Conservation (phyloP, 2,329 filamentous ascomycete species). For the Colletotrichum sp. region DNA sequence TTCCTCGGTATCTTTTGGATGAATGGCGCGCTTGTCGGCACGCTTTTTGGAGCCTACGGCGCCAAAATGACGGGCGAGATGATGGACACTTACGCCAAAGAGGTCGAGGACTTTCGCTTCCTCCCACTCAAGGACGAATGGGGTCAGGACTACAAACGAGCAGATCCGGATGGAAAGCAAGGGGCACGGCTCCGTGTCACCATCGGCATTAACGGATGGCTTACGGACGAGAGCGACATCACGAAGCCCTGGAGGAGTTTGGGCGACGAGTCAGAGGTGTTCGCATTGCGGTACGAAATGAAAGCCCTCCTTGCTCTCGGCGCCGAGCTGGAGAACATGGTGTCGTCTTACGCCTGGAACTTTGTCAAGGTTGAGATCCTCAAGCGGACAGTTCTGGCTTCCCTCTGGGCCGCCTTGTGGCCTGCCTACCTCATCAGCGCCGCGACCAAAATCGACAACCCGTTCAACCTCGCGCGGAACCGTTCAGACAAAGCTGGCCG, state of each 20-base stretch:
- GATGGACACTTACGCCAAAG: constrained; percentile 85
- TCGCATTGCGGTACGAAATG: constrained; percentile 85
- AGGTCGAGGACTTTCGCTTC: constrained; percentile 84
- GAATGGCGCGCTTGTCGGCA: constrained; percentile 83
- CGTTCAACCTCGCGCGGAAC: constrained; percentile 77
- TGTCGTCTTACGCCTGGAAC: constrained; percentile 77
- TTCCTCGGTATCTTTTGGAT: constrained; percentile 88
- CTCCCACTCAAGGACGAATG: constrained; percentile 68
- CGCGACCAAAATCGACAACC: constrained; percentile 77
- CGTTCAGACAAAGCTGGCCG: constrained; percentile 81
- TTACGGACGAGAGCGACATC: constrained; percentile 76
- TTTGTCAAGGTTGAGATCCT: constrained; percentile 77
- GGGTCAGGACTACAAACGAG: constrained; percentile 34
- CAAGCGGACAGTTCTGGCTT: constrained; percentile 71
- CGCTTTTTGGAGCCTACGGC: constrained; percentile 88
- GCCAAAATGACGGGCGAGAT: constrained; percentile 80
- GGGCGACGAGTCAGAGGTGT: constrained; percentile 75
- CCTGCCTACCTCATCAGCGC: constrained; percentile 71
- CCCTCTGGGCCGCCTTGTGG: constrained; percentile 72
- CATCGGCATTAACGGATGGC: constrained; percentile 88
- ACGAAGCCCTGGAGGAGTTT: constrained; percentile 81
- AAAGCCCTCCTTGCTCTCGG: constrained; percentile 79
- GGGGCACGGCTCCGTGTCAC: constrained; percentile 73
- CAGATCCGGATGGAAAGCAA: constrained; percentile 29
- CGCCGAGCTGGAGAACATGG: constrained; percentile 71